Evolutionary conservation across 345 rosid genomes (phyloP), one percentile per base, ranked within the genome.

Genomic region (Dovyalis caffra): DNA sequence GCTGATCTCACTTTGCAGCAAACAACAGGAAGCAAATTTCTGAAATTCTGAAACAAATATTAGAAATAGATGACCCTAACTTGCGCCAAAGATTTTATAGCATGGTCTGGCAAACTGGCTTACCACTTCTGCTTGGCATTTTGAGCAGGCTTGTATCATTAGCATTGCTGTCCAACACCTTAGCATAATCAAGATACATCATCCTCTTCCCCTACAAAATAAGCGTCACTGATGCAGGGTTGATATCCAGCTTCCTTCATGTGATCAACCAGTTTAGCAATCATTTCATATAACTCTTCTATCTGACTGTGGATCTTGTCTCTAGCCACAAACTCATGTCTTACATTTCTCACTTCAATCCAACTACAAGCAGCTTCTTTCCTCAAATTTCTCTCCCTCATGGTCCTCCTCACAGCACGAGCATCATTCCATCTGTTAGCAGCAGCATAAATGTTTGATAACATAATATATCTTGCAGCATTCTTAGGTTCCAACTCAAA

Each of bases 361-460:
- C 86, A 85, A 77, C 88, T 85, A 56, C 47, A 78, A 6, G 80
- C 88, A 26, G 63, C 75, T 40, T 87, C 85, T 74, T 85, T 87
- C 37, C 9, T 78, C 51, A 87, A 73, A 25, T 74, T 84, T 73
- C 71, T 83, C 51, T 81, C 84, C 64, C 49, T 77, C 81, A 85
- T 71, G 8, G 67, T 78, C 81, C 69, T 77, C 68, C 88, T 81
- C 62, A 81, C 82, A 61, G 53, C 58, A 26, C 15, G 47, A 21
- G 85, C 77, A 76, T 87, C 90, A 37, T 74, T 81, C 86, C 88
- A 87, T 78, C 81, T 81, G 45, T 76, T 73, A 60, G 80, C 81
- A 5, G 85, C 79, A 5, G 84, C 78, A 82, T 85, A 87, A 40
- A 78, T 64, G 73, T 83, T 83, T 2, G 88, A 75, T 64, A 85